These are phyloP conservation scores for Phytophthora cryptogea DNA, from an alignment of 352 stramenopile genomes.

Conservation along the genomic window DNA sequence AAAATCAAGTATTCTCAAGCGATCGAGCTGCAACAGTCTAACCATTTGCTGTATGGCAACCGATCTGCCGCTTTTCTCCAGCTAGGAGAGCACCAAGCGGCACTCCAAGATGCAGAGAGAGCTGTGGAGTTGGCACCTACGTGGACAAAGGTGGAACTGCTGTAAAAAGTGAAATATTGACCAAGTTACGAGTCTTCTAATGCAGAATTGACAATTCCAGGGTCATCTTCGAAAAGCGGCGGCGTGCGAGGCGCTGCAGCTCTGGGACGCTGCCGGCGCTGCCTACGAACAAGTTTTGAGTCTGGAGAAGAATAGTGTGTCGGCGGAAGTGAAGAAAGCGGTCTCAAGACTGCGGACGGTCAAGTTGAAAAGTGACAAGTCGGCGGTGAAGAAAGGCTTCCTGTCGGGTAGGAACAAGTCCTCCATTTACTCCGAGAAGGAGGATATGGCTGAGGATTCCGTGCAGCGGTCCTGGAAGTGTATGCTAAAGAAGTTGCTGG, in stretches of 20 bases:
- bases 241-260: conserved; percentile 69
- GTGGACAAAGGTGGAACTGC: conserved; percentile 84
- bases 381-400: conserved; percentile 55
- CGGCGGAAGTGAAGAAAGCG: conserved; percentile 56
- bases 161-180: conserved; percentile 6
- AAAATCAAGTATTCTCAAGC: conserved; percentile 61
- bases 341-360: conserved; percentile 46
- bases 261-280: conserved; percentile 63
- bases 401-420: conserved; percentile 37
- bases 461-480: conserved; percentile 57
- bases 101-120: conserved; percentile 83
- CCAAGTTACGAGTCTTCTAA: neutral
- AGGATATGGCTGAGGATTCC: conserved; percentile 48
- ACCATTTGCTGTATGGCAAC: conserved; percentile 86
- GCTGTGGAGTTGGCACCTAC: conserved; percentile 79
- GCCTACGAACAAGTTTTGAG: conserved; percentile 77
- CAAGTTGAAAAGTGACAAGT: conserved; percentile 17
- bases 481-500: conserved; percentile 69
- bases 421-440: conserved; percentile 71
- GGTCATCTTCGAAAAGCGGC: conserved; percentile 89
- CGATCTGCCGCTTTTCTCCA: conserved; percentile 83
- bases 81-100: conserved; percentile 68
- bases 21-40: conserved; percentile 45
- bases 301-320: conserved; percentile 50
- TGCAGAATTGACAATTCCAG: conserved; percentile 11